Base-by-base conservation (phyloP, 257 asterid species). In the Nicotiana obtusifolia region DNA sequence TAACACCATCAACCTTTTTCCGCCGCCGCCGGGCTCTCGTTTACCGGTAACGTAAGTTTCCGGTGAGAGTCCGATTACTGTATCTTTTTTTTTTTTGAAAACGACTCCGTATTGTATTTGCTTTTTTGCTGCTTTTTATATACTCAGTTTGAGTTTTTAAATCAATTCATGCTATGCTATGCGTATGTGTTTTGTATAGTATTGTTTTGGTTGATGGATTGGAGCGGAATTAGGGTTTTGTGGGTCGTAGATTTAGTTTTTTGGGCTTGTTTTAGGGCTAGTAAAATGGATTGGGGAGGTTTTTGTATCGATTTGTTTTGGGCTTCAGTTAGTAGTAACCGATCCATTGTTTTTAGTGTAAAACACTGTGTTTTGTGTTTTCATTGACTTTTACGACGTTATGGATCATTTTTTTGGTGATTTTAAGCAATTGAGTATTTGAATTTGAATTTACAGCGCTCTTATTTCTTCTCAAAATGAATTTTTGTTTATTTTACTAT, bases 321-420 rank as follows among this genome's bases (percentile, higher is more conserved):
- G 76, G 53, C 24, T 65, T 80, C 35, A 80, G 67, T 65, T 54
- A 17, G 66, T 53, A 57, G 76, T 80, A 33, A 65, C 78, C 67
- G 83, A 80, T 80, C 78, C 83, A 80, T 80, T 80, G 67, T 28
- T 65, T 65, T 5, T 13, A 80, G 75, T 65, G 35, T 30, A 7
- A 30, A 71, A 52, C 33, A 49, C 44, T 26, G 62, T 47, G 44
- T 59, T 30, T 17, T 65, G 8, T 80, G 61, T 49, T 80, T 80
- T n/a, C 28, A 64, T 14, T 57, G 47, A 44, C 41, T 64, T 80
- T n/a, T 33, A n/a, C 11, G 53, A 17, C 3, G 37, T 64, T 22
- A 5, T 28, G 83, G 83, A n/a, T 80, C 7, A 24, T 5, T 80
- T 64, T 49, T 47, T 2, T 24, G 13, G 6, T 31, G 77, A 26